Evolutionary conservation across 306 rosid genomes (phyloP).

Genomic region (Cicer chorassanicum): DNA sequence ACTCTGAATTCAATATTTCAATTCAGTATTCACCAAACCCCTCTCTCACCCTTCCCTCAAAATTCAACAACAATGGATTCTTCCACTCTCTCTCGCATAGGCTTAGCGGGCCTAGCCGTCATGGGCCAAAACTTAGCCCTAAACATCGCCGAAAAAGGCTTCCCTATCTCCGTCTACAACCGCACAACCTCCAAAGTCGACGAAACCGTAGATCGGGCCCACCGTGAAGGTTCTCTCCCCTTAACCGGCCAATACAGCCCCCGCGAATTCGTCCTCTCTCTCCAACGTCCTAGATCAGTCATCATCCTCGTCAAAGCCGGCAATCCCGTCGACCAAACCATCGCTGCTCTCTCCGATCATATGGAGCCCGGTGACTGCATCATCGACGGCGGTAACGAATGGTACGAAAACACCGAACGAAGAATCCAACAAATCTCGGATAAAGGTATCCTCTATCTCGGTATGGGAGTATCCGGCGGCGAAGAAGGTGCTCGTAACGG

Average conservation of each 20-base stretch:
- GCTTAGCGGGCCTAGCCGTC: conserved; percentile 90
- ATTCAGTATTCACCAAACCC: not conserved
- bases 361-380: conserved; percentile 87
- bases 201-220: conserved; percentile 85
- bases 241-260: conserved; percentile 75
- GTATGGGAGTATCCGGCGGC: conserved; percentile 96
- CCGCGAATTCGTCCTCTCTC: conserved; percentile 77
- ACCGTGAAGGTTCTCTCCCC: conserved; percentile 69
- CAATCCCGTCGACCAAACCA: conserved; percentile 86
- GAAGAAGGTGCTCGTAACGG: conserved; percentile 95
- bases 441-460: conserved; percentile 68
- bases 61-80: conserved; percentile 56
- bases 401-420: conserved; percentile 91
- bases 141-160: conserved; percentile 93
- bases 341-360: conserved; percentile 70
- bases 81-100: conserved; percentile 79
- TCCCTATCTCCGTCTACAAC: conserved; percentile 96
- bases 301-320: conserved; percentile 97
- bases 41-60: not conserved
- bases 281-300: conserved; percentile 88
- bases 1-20: not conserved
- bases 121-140: conserved; percentile 99
- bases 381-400: conserved; percentile 94
- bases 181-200: conserved; percentile 87
- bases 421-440: conserved; percentile 55